Evolutionary conservation across 2,329 filamentous ascomycete genomes (phyloP).

Genomic region (Alternaria dauci): DNA sequence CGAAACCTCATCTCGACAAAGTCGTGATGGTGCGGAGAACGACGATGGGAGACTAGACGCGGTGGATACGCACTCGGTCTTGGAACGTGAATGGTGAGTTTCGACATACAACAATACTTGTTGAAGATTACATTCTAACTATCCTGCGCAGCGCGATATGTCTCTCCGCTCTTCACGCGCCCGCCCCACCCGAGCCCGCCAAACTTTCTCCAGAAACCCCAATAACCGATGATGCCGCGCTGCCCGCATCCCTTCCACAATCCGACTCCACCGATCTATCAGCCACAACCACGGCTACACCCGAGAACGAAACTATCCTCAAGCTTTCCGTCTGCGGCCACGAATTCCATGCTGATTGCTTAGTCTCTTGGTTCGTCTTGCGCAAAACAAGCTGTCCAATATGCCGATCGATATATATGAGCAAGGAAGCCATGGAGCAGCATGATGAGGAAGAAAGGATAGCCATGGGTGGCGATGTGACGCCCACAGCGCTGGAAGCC

Average conservation of each 20-base stretch:
- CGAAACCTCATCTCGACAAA: background rate
- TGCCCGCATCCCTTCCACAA: background rate
- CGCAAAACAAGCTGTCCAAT: conserved; percentile 45
- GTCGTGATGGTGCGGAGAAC: background rate
- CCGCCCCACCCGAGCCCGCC: conserved; percentile 38
- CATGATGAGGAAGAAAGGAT: conserved; percentile 24
- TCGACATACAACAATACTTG: background rate
- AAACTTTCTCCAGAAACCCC: conserved; percentile 25
- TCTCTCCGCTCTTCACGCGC: conserved; percentile 39
- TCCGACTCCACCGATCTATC: background rate
- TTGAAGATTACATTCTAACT: conserved; percentile 2
- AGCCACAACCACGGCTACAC: background rate
- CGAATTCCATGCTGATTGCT: conserved; percentile 45
- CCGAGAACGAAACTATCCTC: conserved; percentile 34
- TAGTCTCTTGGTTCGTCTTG: conserved; percentile 42
- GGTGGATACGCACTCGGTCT: conserved; percentile 26
- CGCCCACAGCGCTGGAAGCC: conserved; percentile 6
- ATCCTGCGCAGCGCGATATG: conserved; percentile 39
- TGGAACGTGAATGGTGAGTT: conserved; percentile 42
- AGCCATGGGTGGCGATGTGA: background rate
- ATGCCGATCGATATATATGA: conserved; percentile 40
- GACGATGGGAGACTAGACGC: conserved; percentile 2
- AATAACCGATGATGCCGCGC: conserved; percentile 13
- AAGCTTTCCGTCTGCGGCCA: conserved; percentile 37
- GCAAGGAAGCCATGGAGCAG: conserved; percentile 28